Base-by-base conservation (phyloP, 2,329 filamentous ascomycete species). In the Cladorrhinum sp. region DNA sequence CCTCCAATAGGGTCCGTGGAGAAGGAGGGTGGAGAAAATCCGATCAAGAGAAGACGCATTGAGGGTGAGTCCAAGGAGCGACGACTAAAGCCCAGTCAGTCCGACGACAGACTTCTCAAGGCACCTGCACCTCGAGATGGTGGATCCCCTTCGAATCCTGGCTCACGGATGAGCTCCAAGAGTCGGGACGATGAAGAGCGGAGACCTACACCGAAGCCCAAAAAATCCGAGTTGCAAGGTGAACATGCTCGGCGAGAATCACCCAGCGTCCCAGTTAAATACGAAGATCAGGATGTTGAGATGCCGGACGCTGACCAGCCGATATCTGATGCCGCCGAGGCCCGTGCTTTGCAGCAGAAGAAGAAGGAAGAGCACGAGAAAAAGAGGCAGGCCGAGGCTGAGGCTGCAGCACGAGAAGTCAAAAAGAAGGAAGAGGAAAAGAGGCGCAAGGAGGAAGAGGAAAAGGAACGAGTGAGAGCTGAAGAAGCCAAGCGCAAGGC, bases 41-140 rank as follows among this genome's bases (percentile, higher is more conserved):
- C 83, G 16, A 64, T 76, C 18, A 88, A 88, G 70, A 76, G 82
- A 65, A 78, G 86, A 60, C 84, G 83, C 33, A 68, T 88, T 2
- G 85, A 87, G 61, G 68, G 72, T 1, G 84, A 86, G 16, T 70
- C 70, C 49, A 82, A 79, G 60, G 82, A 86, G 58, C 80, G 76
- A 67, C 78, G 78, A 4, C 69, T 69, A 28, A 81, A 79, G 55
- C 76, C 74, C 2, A 72, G 73, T 28, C 69, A 80, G 0, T 76
- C 79, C 7, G 82, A 85, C 10, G 78, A 76, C 36, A 77, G 77
- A 16, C 74, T 74, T 16, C 73, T 72, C 52, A 83, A 82, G 64
- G 68, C 77, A 20, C 76, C 73, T 14, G 62, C 71, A 5, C 73
- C 77, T 23, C 78, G 78, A 4, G 80, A 83, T 14, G 26, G 63